Conservation (phyloP, 805 yeast genomes). For the Wickerhamomyces sydowiorum region DNA sequence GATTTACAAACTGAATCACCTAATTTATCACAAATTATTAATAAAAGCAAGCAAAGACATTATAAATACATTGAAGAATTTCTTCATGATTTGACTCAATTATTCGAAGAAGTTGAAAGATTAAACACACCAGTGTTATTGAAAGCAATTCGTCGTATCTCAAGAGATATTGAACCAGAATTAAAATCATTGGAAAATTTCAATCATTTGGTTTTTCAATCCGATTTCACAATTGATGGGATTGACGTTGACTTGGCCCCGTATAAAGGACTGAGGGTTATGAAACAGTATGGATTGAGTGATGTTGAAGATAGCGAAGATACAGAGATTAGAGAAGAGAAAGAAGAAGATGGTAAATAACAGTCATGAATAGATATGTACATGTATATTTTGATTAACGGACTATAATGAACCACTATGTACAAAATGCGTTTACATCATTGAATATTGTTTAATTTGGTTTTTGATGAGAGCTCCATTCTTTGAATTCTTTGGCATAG, state of each 20-base stretch:
- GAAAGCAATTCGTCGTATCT: constrained; percentile 11
- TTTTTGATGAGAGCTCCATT: not conserved
- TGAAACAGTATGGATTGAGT: constrained; percentile 25
- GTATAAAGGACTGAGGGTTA: constrained; percentile 25
- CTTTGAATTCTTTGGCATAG: not conserved
- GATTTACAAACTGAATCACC: constrained; percentile 5
- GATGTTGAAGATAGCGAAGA: constrained; percentile 7
- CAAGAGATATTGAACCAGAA: constrained; percentile 12
- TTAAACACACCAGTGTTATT: constrained; percentile 10
- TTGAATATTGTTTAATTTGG: not conserved
- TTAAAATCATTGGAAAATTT: constrained; percentile 10
- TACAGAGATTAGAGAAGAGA: no score
- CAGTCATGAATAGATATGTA: not conserved
- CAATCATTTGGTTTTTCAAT: constrained; percentile 9
- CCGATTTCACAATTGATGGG: constrained; percentile 25
- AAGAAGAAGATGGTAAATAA: not conserved
- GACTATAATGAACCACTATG: not conserved
- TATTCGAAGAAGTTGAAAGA: constrained; percentile 15
- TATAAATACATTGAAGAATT: constrained; percentile 15
- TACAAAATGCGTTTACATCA: not conserved
- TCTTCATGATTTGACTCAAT: constrained; percentile 12
- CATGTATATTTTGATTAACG: not conserved
- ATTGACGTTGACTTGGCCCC: constrained; percentile 12
- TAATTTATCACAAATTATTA: constrained; percentile 11
- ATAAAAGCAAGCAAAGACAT: constrained; percentile 4